A percentile compares a stretch with the other conserved stretches of the same genome.
phyloP scores from a whole-genome alignment of 306 rosid species.

The Vachellia collinsii region DNA sequence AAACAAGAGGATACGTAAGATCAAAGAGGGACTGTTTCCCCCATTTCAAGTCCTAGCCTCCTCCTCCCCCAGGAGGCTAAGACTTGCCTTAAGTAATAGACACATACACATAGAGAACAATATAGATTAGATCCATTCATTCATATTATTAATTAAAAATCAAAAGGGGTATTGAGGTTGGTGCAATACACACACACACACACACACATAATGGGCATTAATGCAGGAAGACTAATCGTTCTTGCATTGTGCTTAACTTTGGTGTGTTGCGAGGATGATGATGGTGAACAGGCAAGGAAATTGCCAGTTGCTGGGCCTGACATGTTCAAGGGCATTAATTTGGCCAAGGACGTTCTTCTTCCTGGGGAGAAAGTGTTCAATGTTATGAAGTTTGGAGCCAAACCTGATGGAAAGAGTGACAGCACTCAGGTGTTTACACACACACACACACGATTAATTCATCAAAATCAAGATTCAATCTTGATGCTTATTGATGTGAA shows the following conservation, averaged over 20 bases:
- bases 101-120: neutral
- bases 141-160: neutral
- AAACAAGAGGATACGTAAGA: slow-evolving; percentile 4
- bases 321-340: slow-evolving; percentile 12
- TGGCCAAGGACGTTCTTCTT: slow-evolving; percentile 32
- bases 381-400: slow-evolving; percentile 60
- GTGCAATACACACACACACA: slow-evolving; percentile 28
- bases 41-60: neutral
- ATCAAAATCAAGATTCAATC: neutral
- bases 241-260: slow-evolving; percentile 41
- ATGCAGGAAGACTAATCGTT: slow-evolving; percentile 28
- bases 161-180: neutral
- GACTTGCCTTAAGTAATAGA: neutral
- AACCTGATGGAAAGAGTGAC: slow-evolving; percentile 53
- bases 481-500: neutral
- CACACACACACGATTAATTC: neutral
- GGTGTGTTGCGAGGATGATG: slow-evolving; percentile 30
- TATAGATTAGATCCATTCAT: neutral
- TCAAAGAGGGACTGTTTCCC: neutral
- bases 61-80: neutral
- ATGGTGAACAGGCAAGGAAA: neutral
- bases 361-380: slow-evolving; percentile 47
- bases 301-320: slow-evolving; percentile 37
- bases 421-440: slow-evolving; percentile 42
- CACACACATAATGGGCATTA: too few relatives aligned